Evolutionary conservation across 139 green algal genomes (phyloP).

Genomic region (Micractinium conductrix): DNA sequence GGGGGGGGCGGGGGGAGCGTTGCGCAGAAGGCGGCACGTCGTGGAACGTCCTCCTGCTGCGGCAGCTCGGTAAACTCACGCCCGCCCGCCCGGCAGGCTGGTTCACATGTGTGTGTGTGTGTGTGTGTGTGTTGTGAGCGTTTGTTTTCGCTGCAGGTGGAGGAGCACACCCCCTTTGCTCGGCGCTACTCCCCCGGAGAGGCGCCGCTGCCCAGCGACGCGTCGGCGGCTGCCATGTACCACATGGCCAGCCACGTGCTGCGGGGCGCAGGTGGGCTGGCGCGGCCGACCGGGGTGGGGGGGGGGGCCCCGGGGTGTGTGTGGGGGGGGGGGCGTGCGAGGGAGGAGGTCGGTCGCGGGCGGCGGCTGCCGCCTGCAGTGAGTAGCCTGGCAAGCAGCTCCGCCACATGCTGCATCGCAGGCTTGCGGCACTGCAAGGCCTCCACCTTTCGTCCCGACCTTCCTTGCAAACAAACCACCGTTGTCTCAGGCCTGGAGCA

Average conservation of each 20-base stretch:
- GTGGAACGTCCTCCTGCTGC: background rate
- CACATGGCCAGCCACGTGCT: slow-evolving; percentile 64
- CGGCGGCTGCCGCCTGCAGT: background rate
- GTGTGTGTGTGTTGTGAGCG: too few relatives aligned
- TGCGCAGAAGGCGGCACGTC: too few relatives aligned
- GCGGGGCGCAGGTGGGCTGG: background rate
- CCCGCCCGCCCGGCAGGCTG: background rate
- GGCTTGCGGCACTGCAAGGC: too few relatives aligned
- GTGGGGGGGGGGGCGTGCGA: background rate
- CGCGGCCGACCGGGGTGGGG: background rate
- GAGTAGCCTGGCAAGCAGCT: too few relatives aligned
- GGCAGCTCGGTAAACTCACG: background rate
- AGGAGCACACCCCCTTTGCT: slow-evolving; percentile 92
- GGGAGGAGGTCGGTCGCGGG: background rate
- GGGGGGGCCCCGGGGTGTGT: background rate
- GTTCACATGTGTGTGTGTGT: too few relatives aligned
- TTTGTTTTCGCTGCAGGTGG: too few relatives aligned
- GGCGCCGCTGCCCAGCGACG: slow-evolving; percentile 70
- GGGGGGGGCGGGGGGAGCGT: background rate
- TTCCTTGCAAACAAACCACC: too few relatives aligned
- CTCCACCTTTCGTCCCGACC: background rate
- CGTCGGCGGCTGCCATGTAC: slow-evolving; percentile 83
- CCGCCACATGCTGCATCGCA: background rate
- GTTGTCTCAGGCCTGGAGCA: slow-evolving; percentile 92
- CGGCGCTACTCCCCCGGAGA: slow-evolving; percentile 71